Conservation (phyloP, 306 rosid species). For the Cucurbita ficifolia region DNA sequence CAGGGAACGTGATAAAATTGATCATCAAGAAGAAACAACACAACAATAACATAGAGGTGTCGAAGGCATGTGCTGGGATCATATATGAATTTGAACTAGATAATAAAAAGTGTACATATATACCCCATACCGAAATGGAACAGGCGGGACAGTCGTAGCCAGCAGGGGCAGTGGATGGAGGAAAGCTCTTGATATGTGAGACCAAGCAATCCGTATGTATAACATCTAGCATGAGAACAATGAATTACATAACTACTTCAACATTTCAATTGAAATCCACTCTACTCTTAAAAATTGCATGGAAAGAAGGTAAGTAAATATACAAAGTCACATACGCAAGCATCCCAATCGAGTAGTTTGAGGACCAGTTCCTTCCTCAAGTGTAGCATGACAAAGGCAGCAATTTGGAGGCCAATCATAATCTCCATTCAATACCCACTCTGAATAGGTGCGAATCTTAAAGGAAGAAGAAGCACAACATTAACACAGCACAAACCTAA, state of each 20-base stretch:
- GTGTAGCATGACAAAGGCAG: constrained; percentile 54
- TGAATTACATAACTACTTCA: constrained; percentile 9
- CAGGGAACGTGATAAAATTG: neutral
- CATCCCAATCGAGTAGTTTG: constrained; percentile 88
- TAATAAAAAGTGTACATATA: neutral
- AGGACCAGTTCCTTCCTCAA: constrained; percentile 59
- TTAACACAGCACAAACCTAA: neutral
- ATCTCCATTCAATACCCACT: constrained; percentile 96
- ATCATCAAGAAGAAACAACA: neutral
- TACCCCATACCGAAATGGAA: constrained; percentile 64
- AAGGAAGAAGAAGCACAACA: constrained; percentile 12
- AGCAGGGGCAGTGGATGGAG: constrained; percentile 92
- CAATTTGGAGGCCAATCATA: constrained; percentile 97
- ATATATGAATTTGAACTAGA: neutral
- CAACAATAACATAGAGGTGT: neutral
- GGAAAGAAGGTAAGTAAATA: constrained; percentile 8
- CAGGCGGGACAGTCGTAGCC: constrained; percentile 93
- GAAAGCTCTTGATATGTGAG: constrained; percentile 86
- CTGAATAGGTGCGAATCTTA: constrained; percentile 85
- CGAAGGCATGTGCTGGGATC: neutral
- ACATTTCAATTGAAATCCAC: neutral
- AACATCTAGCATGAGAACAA: constrained; percentile 39
- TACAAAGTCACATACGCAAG: constrained; percentile 64
- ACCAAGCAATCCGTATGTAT: constrained; percentile 85
- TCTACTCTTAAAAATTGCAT: neutral